Base-by-base conservation (phyloP, 352 stramenopile species). In the Pythium aphanidermatum region DNA sequence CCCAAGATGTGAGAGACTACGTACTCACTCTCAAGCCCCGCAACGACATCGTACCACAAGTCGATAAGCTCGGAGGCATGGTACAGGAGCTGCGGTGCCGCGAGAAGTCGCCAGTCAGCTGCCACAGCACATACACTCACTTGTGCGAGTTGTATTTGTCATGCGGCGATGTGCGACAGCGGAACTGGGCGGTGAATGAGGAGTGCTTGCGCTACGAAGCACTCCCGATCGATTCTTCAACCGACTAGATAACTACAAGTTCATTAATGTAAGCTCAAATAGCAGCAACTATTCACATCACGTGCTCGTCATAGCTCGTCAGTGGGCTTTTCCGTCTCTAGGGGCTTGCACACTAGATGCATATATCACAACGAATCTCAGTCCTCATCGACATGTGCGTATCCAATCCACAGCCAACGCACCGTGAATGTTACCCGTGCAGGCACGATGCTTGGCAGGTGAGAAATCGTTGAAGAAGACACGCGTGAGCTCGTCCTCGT, bases 61-160 rank as follows among this genome's bases (percentile, higher is more conserved):
- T 89, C 17, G 79, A 91, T 43, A 63, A 83, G 36, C 62, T 91
- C 5, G 74, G 76, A 17, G 79, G 79, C 8, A 68, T 91, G 51
- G 76, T 91, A 14, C 76, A 89, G 49, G 76, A 91, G 41, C 74
- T 89, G 45, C 70, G 75, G 7, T 91, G 79, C 63, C 76, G 77
- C 48, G 66, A 83, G 32, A 70, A 66, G 45, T 79, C 61, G 14
- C 74, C 74, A 0, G 76, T 91, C 63, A 57, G 53, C 21, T 91
- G 79, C 46, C 79, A 89, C 57, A 84, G 74, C 42, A 85, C 68
- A 8, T 63, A 51, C 38, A 91, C 76, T 25, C 79, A 91, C 48
- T 45, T 87, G 46, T 91, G 79, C 51, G 79, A 91, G 52, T 50
- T 91, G 9, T 85, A 89, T 44, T 65, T 76, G 35, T 74, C 74